phyloP scores from a whole-genome alignment of 2,329 filamentous ascomycete genomes.

The Talaromyces pinophilus region DNA sequence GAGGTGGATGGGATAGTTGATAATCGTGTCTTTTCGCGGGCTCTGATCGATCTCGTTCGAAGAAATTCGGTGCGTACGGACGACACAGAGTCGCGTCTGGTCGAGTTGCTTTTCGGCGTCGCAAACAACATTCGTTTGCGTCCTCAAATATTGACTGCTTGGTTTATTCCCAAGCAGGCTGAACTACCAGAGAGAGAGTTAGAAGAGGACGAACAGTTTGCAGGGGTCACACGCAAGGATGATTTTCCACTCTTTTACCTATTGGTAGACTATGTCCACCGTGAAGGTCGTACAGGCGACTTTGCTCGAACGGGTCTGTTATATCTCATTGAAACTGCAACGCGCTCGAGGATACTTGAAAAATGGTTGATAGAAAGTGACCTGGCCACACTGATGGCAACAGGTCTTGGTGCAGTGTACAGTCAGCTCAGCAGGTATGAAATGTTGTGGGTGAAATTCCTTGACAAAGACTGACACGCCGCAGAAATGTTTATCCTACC shows the following conservation, averaged over 20 bases:
- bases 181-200: constrained; percentile 43
- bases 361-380: constrained; percentile 98
- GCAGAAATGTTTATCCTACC: constrained; percentile 76
- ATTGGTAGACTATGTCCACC: constrained; percentile 93
- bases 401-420: constrained; percentile 78
- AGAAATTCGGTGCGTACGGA: constrained; percentile 67
- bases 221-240: constrained; percentile 80
- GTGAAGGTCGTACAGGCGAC: constrained; percentile 90
- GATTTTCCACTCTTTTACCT: constrained; percentile 97
- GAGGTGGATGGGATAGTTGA: constrained; percentile 95
- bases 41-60: constrained; percentile 81
- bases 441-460: neutral
- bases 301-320: constrained; percentile 92
- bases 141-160: constrained; percentile 81
- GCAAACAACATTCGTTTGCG: constrained; percentile 93
- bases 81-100: constrained; percentile 83
- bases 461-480: constrained; percentile 12
- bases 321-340: constrained; percentile 93
- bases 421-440: constrained; percentile 64
- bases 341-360: constrained; percentile 77
- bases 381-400: constrained; percentile 94
- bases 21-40: constrained; percentile 79
- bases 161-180: constrained; percentile 70
- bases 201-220: constrained; percentile 67
- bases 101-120: constrained; percentile 93